Evolutionary conservation across 805 yeast species (phyloP).

Genomic region (Sugiyamaella mastotermitis): DNA sequence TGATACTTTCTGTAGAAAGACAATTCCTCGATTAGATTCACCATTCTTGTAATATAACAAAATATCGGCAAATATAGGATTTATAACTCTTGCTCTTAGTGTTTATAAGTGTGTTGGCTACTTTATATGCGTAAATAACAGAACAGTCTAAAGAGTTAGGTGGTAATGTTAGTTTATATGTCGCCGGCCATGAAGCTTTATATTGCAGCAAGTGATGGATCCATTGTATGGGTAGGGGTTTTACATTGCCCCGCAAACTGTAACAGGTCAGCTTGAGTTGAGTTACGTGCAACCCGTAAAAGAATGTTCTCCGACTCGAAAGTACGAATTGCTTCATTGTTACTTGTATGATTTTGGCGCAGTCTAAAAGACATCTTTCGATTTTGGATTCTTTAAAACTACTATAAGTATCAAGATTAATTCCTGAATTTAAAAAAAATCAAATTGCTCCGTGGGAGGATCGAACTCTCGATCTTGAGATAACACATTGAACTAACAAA

Average conservation of each 20-base stretch:
- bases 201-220: no score
- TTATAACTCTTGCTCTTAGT: background rate
- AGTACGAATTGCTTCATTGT: background rate
- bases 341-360: background rate
- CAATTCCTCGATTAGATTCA: slow-evolving; percentile 45
- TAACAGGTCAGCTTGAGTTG: no score
- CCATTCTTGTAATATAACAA: slow-evolving; percentile 14
- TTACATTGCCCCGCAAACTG: no score
- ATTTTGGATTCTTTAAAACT: no score
- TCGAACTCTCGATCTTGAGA: slow-evolving; percentile 31
- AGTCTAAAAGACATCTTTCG: no score
- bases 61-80: background rate
- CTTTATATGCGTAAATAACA: background rate
- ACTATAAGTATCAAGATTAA: background rate
- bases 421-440: slow-evolving; percentile 4
- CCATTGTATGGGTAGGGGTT: no score
- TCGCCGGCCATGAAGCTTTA: no score
- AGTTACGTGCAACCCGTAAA: background rate
- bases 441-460: slow-evolving; percentile 29
- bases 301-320: background rate
- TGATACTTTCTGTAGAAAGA: slow-evolving; percentile 48
- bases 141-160: no score
- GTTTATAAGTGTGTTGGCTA: no score
- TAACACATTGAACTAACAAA: slow-evolving; percentile 14
- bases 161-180: no score